These are phyloP conservation scores for Fusarium tupiense DNA, from an alignment of 2,329 filamentous ascomycete genomes.

Conservation along the genomic window DNA sequence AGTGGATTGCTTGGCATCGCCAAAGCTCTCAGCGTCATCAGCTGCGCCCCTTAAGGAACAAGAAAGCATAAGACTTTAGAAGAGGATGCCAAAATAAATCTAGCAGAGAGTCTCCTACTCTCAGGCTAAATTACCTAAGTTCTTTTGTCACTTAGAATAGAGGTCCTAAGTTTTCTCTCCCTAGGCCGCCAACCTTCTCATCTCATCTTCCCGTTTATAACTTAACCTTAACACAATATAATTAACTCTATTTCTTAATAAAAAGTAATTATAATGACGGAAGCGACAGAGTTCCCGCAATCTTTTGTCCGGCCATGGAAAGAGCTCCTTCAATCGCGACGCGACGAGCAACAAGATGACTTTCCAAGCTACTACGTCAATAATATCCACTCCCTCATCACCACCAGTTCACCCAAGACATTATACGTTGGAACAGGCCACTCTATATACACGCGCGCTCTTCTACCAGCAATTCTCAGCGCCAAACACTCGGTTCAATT, in stretches of 20 bases:
- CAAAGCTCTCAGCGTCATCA: conserved; percentile 25
- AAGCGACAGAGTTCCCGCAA: conserved; percentile 45
- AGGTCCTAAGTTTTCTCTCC: neutral
- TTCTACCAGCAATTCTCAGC: conserved; percentile 69
- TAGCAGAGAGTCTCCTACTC: accelerated
- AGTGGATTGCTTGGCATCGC: conserved; percentile 22
- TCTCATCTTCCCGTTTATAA: neutral
- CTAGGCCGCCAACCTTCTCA: neutral
- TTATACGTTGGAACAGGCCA: conserved; percentile 68
- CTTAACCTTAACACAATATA: neutral
- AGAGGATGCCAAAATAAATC: neutral
- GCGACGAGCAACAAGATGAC: conserved; percentile 51
- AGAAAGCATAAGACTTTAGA: neutral
- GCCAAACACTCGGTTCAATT: conserved; percentile 75
- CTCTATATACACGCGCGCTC: conserved; percentile 62
- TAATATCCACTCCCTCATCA: conserved; percentile 58
- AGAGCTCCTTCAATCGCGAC: conserved; percentile 45
- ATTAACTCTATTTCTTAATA: neutral
- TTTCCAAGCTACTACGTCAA: conserved; percentile 60
- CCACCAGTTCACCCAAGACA: conserved; percentile 56
- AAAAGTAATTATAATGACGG: conserved; percentile 2
- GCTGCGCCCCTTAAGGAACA: neutral
- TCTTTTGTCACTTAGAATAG: accelerated
- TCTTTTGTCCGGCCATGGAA: conserved; percentile 53
- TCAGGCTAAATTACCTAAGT: neutral